Evolutionary conservation across 192 early-diverging fungal genomes (phyloP).

Genomic region (Spinellus fusiger): DNA sequence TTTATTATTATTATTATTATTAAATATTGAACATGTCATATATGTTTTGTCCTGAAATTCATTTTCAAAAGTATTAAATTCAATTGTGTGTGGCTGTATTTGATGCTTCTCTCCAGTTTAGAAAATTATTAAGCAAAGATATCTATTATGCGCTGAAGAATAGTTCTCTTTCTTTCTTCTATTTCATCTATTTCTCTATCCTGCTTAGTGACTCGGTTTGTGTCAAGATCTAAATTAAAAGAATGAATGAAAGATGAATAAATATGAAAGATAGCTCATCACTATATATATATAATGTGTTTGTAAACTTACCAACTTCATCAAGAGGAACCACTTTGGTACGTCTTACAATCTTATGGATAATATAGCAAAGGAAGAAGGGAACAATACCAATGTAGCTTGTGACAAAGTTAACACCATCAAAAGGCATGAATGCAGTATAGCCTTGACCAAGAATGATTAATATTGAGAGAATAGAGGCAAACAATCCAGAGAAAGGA

Average conservation of each 20-base stretch:
- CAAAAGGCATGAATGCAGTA: constrained; percentile 45
- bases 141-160: background rate
- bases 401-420: constrained; percentile 40
- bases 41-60: background rate
- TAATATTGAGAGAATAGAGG: constrained; percentile 47
- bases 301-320: constrained; percentile 41
- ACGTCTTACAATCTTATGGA: constrained; percentile 53
- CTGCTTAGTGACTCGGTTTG: constrained; percentile 9
- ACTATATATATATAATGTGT: background rate
- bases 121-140: background rate
- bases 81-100: background rate
- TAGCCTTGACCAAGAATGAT: constrained; percentile 61
- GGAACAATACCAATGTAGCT: constrained; percentile 58
- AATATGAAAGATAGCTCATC: too few species aligned
- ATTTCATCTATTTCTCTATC: constrained; percentile 13
- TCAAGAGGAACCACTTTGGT: constrained; percentile 53
- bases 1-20: background rate
- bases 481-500: constrained; percentile 61
- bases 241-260: background rate
- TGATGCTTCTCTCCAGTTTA: background rate
- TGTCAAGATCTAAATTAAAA: constrained; percentile 14
- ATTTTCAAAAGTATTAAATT: background rate
- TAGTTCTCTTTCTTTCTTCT: background rate
- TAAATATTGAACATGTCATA: background rate
- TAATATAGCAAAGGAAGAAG: constrained; percentile 49